Percentiles rank a stretch among this genome's conserved stretches.
These are phyloP conservation scores for Neonectria neomacrospora DNA, from an alignment of 2,329 filamentous ascomycete species.

Conservation along the genomic window DNA sequence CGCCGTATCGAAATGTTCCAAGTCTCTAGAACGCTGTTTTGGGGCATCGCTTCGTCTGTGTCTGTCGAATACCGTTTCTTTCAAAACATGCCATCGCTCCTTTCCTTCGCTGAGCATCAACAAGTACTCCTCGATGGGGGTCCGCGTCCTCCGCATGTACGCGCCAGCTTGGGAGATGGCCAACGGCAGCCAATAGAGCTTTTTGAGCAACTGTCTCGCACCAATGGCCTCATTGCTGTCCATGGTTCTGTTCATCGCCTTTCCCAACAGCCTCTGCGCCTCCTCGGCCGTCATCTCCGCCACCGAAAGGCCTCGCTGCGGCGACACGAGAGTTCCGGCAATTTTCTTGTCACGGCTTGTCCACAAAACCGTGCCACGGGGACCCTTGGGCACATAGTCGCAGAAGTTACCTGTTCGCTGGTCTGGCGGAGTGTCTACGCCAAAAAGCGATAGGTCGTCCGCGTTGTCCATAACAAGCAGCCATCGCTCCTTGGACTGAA, in stretches of 20 bases:
- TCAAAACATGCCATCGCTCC: conserved; percentile 39
- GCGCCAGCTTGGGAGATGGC: conserved; percentile 48
- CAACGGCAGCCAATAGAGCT: conserved; percentile 46
- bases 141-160: conserved; percentile 46
- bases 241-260: neutral
- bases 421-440: conserved; percentile 17
- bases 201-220: conserved; percentile 29
- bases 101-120: conserved; percentile 36
- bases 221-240: conserved; percentile 12
- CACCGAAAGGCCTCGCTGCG: neutral
- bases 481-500: conserved; percentile 40
- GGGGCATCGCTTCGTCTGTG: conserved; percentile 43
- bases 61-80: conserved; percentile 39
- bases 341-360: neutral
- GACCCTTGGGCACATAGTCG: conserved; percentile 39
- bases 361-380: neutral
- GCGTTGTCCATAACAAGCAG: conserved; percentile 50
- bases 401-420: conserved; percentile 14
- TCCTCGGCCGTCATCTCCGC: neutral
- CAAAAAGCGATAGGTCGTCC: conserved; percentile 46
- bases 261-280: neutral
- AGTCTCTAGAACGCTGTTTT: conserved; percentile 50
- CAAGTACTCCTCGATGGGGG: conserved; percentile 41
- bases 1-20: conserved; percentile 49
- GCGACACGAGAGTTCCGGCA: neutral